Evolutionary conservation across 371 early-diverging fungal genomes (phyloP).

Genomic region (Cokeromyces recurvatus): DNA sequence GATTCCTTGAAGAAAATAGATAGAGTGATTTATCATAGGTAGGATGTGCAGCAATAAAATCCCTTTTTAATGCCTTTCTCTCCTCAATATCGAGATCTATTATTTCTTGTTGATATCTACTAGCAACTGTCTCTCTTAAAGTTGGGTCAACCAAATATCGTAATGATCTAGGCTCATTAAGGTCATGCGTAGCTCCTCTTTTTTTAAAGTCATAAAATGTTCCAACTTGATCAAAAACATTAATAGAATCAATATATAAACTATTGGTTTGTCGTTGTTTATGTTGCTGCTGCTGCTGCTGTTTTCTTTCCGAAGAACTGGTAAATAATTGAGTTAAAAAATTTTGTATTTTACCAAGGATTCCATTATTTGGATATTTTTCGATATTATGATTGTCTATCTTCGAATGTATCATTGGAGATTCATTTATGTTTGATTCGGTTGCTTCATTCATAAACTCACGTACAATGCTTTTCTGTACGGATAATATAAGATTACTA

Average conservation of each 20-base stretch:
- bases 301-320: background rate
- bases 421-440: background rate
- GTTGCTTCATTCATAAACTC: slow-evolving; percentile 45
- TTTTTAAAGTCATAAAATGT: slow-evolving; percentile 23
- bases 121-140: slow-evolving; percentile 22
- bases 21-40: slow-evolving; percentile 60
- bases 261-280: slow-evolving; percentile 2
- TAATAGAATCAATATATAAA: slow-evolving; percentile 10
- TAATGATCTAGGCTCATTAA: slow-evolving; percentile 22
- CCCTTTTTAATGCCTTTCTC: slow-evolving; percentile 41
- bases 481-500: slow-evolving; percentile 32
- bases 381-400: background rate
- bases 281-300: background rate
- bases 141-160: slow-evolving; percentile 24
- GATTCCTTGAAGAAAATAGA: slow-evolving; percentile 46
- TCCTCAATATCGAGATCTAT: slow-evolving; percentile 35
- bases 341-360: slow-evolving; percentile 1
- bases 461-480: slow-evolving; percentile 46
- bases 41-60: slow-evolving; percentile 59
- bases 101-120: slow-evolving; percentile 26
- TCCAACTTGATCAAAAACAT: slow-evolving; percentile 20
- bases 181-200: background rate
- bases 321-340: slow-evolving; percentile 8
- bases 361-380: background rate
- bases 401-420: background rate